phyloP scores from a whole-genome alignment of 208 protist species.

The Acanthamoeba triangularis region DNA sequence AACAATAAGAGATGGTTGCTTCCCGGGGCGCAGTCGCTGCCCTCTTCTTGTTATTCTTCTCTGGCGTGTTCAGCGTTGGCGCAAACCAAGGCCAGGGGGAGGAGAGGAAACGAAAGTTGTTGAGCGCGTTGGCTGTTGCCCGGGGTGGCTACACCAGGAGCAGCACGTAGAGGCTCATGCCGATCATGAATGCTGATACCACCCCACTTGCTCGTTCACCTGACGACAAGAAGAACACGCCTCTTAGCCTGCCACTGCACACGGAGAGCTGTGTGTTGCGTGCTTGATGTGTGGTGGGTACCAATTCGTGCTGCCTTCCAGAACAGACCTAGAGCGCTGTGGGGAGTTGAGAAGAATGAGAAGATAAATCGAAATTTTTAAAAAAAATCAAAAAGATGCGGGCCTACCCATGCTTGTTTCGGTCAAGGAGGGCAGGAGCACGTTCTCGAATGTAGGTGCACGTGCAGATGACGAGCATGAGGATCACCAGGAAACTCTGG shows the following conservation, averaged over 20 bases:
- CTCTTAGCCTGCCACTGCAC: neutral
- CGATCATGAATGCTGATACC: slow-evolving; percentile 59
- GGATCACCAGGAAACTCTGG: slow-evolving; percentile 65
- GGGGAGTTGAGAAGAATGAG: neutral
- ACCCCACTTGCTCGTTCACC: slow-evolving; percentile 50
- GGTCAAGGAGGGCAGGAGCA: slow-evolving; percentile 17
- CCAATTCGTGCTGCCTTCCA: slow-evolving; percentile 76
- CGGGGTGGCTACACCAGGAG: neutral
- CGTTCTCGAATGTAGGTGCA: slow-evolving; percentile 72
- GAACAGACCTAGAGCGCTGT: slow-evolving; percentile 8
- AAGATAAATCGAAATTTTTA: neutral
- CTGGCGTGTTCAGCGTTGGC: too few relatives aligned
- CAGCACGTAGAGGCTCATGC: slow-evolving; percentile 69
- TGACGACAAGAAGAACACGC: neutral
- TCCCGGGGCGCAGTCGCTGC: too few relatives aligned
- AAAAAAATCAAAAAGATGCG: neutral
- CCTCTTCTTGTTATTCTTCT: too few relatives aligned
- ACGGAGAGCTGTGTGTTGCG: neutral
- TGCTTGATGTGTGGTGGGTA: neutral
- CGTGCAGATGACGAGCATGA: slow-evolving; percentile 56
- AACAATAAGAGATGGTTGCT: too few relatives aligned
- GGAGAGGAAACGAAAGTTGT: too few relatives aligned
- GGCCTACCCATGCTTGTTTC: slow-evolving; percentile 53
- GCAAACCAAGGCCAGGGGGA: too few relatives aligned
- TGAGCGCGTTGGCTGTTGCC: too few relatives aligned